Base-by-base conservation (phyloP, 768 basidiomycete species). In the Terana coerulea region DNA sequence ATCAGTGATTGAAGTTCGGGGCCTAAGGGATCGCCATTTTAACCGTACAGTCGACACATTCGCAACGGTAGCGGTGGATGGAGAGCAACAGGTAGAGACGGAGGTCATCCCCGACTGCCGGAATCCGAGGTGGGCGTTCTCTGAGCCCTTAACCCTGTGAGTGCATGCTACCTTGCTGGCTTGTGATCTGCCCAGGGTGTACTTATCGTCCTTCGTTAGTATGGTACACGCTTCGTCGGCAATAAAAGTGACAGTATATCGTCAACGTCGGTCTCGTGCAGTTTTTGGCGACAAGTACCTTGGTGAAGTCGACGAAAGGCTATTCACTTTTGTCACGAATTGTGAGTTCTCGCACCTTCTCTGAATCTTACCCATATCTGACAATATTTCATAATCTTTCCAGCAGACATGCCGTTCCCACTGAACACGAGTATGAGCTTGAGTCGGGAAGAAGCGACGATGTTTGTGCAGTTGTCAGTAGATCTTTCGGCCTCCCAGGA, bases 11-110 rank as follows among this genome's bases (percentile, higher is more conserved):
- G 21, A 47, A 19, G 15, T 53, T 1, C n/a, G 17, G 1, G 53
- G 40, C 7, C 31, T 54, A 14, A 24, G 30, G 15, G 45, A 54
- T 26, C 46, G 47, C 24, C 28, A 34, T 29, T 39, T 48, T 26
- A 39, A 46, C 21, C 53, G 47, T 7, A 2, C 28, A 8, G 35
- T 30, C 8, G 46, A 54, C 28, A 49, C 25, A 5, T 43, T 54
- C 17, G 47, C 49, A 36, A 54, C 53, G 2, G 47, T 54, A 1
- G 21, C 53, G 17, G 53, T 54, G 29, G 53, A 54, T 43, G 53
- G 53, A 15, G 53, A 54, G 22, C 53, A 54, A 25, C 53, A 54
- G 47, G 19, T 49, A 1, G 3, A 48, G 29, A 54, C 53, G 4
- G 29, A 21, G 14, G 11, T 35, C 11, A 22, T 40, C 5, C 1